These are phyloP conservation scores for Leishmania major DNA, from an alignment of 208 protist species.

Conservation along the genomic window DNA sequence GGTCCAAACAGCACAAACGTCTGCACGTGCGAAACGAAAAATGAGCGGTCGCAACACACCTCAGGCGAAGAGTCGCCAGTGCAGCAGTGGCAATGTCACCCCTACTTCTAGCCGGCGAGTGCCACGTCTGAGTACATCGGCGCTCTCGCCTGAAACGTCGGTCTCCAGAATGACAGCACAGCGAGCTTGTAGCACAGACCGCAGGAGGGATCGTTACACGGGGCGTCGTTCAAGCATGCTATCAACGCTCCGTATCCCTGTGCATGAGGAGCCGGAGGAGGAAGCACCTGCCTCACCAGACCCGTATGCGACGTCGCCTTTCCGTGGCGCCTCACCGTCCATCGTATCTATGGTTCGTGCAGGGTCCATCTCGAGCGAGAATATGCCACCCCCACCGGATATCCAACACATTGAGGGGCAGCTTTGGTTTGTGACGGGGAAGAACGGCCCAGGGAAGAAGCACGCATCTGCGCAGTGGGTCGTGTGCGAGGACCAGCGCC, in stretches of 20 bases:
- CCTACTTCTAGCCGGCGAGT: not conserved
- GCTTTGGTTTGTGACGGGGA: constrained; percentile 53
- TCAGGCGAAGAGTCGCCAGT: not conserved
- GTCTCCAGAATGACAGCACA: not conserved
- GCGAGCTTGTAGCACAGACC: not conserved
- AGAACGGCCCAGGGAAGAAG: constrained; percentile 32
- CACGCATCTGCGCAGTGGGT: constrained; percentile 41
- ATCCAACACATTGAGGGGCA: constrained; percentile 49
- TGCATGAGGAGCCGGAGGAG: constrained; percentile 10
- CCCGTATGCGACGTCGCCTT: not conserved
- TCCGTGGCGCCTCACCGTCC: constrained; percentile 7
- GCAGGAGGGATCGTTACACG: not conserved
- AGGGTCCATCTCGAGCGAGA: constrained; percentile 16
- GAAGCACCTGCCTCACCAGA: not conserved
- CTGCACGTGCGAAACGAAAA: not conserved
- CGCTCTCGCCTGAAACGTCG: not conserved
- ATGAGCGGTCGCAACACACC: constrained; percentile 8
- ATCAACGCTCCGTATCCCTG: constrained; percentile 20
- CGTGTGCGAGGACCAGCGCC: constrained; percentile 44
- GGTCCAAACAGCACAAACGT: too few relatives aligned
- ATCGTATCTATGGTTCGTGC: constrained; percentile 10
- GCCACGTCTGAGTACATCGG: not conserved
- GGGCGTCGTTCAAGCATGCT: constrained; percentile 22
- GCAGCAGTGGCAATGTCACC: not conserved
- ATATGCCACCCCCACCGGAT: constrained; percentile 10